Evolutionary conservation across 2,329 filamentous ascomycete species (phyloP).

Genomic region (Trichophyton schoenleinii): DNA sequence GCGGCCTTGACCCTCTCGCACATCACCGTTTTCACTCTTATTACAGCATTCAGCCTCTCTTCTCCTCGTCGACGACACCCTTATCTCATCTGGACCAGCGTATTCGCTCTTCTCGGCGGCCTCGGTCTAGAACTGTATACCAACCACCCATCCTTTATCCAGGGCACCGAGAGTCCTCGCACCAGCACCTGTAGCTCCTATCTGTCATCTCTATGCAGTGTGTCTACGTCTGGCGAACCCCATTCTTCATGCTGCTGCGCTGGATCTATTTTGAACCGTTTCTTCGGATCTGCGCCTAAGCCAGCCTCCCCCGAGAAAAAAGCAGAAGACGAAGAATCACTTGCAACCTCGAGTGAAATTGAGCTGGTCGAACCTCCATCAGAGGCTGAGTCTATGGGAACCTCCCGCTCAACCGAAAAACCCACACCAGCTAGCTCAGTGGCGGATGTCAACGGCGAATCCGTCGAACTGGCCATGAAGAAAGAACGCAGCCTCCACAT

Average conservation of each 20-base stretch:
- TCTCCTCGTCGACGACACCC: slow-evolving; percentile 67
- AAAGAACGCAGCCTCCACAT: slow-evolving; percentile 29
- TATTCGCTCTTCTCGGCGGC: slow-evolving; percentile 41
- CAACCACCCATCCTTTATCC: slow-evolving; percentile 43
- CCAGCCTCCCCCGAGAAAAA: slow-evolving; percentile 14
- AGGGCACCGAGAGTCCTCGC: slow-evolving; percentile 24
- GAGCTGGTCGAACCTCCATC: slow-evolving; percentile 11
- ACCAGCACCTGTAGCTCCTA: background rate
- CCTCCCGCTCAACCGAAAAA: background rate
- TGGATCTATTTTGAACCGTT: background rate
- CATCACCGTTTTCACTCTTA: slow-evolving; percentile 57
- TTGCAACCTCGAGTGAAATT: slow-evolving; percentile 13
- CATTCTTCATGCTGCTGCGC: slow-evolving; percentile 1
- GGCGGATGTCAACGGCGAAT: slow-evolving; percentile 35
- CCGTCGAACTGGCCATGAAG: slow-evolving; percentile 33
- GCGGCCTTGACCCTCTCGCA: slow-evolving; percentile 56
- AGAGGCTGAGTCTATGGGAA: slow-evolving; percentile 8
- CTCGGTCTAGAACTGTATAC: slow-evolving; percentile 57
- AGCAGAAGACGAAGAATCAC: slow-evolving; percentile 16
- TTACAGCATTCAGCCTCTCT: slow-evolving; percentile 66
- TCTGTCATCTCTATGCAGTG: slow-evolving; percentile 7
- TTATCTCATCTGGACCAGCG: slow-evolving; percentile 74
- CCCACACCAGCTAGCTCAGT: slow-evolving; percentile 14
- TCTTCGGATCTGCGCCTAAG: background rate
- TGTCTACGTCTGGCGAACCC: background rate